These are phyloP conservation scores for Hanseniaspora meyeri DNA, from an alignment of 805 yeast genomes.

Conservation along the genomic window DNA sequence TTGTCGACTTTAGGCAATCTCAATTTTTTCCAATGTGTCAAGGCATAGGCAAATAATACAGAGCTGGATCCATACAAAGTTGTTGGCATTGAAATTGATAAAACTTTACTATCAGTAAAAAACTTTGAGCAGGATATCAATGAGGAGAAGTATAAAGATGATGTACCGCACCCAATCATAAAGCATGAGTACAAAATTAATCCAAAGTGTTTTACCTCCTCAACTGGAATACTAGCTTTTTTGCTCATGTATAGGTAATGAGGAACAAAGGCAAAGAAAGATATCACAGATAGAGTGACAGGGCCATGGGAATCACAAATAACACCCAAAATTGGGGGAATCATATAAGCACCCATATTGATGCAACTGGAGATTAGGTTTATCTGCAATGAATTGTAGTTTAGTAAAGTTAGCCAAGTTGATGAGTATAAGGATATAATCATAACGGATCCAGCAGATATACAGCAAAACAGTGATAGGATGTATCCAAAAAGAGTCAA, in stretches of 20 bases:
- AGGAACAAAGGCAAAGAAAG: slow-evolving; percentile 52
- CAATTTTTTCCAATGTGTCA: slow-evolving; percentile 28
- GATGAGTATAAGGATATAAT: slow-evolving; percentile 71
- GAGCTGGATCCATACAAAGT: slow-evolving; percentile 78
- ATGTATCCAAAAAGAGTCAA: slow-evolving; percentile 34
- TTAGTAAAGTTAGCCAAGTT: slow-evolving; percentile 45
- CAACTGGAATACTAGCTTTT: slow-evolving; percentile 31
- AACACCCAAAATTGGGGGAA: slow-evolving; percentile 71
- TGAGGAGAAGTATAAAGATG: slow-evolving; percentile 58
- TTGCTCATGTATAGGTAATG: slow-evolving; percentile 39
- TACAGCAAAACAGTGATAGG: slow-evolving; percentile 50
- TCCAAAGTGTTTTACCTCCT: slow-evolving; percentile 23
- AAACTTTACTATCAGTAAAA: slow-evolving; percentile 61
- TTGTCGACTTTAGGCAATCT: not conserved
- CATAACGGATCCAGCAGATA: slow-evolving; percentile 70
- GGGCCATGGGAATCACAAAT: slow-evolving; percentile 81
- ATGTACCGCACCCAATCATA: slow-evolving; percentile 58
- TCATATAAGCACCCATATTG: slow-evolving; percentile 70
- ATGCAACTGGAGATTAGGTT: slow-evolving; percentile 66
- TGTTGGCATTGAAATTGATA: slow-evolving; percentile 81
- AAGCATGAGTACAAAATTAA: slow-evolving; percentile 40
- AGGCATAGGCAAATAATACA: slow-evolving; percentile 51
- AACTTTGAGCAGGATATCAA: slow-evolving; percentile 72
- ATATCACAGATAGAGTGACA: slow-evolving; percentile 49
- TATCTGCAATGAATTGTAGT: slow-evolving; percentile 52